Conservation (phyloP, 1,284 basidiomycete genomes). For the Ceratorhiza oryzae-sativae region DNA sequence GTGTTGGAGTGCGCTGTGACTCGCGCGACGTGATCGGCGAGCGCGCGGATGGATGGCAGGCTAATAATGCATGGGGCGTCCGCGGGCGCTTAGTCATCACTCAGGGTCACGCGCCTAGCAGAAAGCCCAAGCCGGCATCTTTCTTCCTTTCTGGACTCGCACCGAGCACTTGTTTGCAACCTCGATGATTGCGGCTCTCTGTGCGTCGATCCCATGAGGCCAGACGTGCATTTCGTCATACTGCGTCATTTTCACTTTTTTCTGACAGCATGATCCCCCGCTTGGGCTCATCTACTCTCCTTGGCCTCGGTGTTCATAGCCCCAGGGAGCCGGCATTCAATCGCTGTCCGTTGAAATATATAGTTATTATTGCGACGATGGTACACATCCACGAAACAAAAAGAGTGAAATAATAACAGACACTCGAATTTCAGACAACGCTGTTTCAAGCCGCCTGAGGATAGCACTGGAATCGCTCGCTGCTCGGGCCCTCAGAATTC, state of each 20-base stretch:
- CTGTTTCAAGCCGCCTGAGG: slow-evolving; percentile 19
- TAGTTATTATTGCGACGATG: not conserved
- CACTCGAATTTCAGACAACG: not conserved
- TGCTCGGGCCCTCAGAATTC: slow-evolving; percentile 16
- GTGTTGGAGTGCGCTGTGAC: not conserved
- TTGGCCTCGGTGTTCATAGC: not conserved
- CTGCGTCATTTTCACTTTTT: slow-evolving; percentile 1
- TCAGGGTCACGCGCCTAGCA: slow-evolving; percentile 28
- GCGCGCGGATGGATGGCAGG: not conserved
- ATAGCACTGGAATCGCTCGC: slow-evolving; percentile 34
- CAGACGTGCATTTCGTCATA: slow-evolving; percentile 15
- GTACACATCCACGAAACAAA: not conserved
- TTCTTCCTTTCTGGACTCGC: slow-evolving; percentile 13
- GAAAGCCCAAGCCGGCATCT: slow-evolving; percentile 6
- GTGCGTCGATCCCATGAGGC: not conserved
- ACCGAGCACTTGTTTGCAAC: slow-evolving; percentile 24
- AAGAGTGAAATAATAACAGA: not conserved
- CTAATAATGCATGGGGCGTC: not conserved
- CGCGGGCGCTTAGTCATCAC: slow-evolving; percentile 3
- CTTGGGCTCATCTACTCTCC: not conserved
- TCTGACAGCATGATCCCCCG: not conserved
- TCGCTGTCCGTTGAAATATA: no score
- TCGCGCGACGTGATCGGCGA: slow-evolving; percentile 8
- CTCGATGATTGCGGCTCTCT: slow-evolving; percentile 8
- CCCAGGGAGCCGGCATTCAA: no score